Base-by-base conservation (phyloP, 2,329 filamentous ascomycete genomes). In the Fusarium piperis region DNA sequence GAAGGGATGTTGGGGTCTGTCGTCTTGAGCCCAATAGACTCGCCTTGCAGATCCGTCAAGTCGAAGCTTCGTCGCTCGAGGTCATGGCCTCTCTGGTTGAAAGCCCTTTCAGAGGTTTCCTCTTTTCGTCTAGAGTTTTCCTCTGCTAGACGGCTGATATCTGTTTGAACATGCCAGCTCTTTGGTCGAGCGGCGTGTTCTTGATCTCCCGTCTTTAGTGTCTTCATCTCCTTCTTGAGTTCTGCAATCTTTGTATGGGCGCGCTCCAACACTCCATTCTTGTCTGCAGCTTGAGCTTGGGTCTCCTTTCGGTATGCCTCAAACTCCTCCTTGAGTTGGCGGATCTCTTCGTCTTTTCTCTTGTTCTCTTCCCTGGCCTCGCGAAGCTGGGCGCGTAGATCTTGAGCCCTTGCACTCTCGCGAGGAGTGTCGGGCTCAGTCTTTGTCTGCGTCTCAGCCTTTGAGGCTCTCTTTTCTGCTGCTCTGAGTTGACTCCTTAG, bases 171-270 rank as follows among this genome's bases (percentile, higher is more conserved):
- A 55, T 81, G 78, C 78, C 77, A 79, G 65, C 76, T 80, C 52
- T 72, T 77, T 7, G 78, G 79, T 35, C 77, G 75, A 18, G 67
- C 33, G 23, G 63, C 71, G 8, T 41, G 60, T 10, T 72, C 71
- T 9, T 67, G 62, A 8, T 74, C 72, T 15, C 70, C 44, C 8
- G 74, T 74, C 74, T 86, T 86, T 3, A 89, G 78, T 1, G 78
- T 78, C 64, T 82, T 83, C 39, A 89, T 78, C 70, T 88, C 85
- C 71, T 85, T 86, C 77, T 87, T 88, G 9, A 91, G 83, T 46
- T 87, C 83, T 10, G 84, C 80, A 65, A 90, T 89, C 77, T 88
- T 88, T 39, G 84, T 82, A 65, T 90, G 88, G 62, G 89, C 88
- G 69, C 85, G 85, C 59, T 87, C 83, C 48, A 91, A 72, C 3